Evolutionary conservation across 1,284 basidiomycete genomes (phyloP), one percentile per base, ranked within the genome.

Genomic region (Flammula alnicola): DNA sequence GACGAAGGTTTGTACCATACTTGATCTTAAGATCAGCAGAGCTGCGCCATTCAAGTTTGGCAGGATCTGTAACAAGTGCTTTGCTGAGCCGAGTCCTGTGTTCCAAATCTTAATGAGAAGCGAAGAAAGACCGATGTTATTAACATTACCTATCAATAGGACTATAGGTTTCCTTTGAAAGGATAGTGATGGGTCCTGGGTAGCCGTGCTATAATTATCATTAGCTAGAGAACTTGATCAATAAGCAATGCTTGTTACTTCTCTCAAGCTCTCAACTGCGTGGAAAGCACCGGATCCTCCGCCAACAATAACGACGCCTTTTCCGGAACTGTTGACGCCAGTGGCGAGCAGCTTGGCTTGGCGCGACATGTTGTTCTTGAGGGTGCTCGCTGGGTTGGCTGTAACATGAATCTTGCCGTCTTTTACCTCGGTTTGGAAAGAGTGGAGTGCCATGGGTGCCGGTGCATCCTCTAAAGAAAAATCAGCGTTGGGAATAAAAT

Each of bases 41-140:
- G 22, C 77, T 83, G 44, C 83, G 83, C 82, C 79, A 93, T 63
- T 90, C 81, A 32, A 95, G 72, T 69, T 94, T 92, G 27, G 81
- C 73, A 2, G 87, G 71, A 60, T 95, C 90, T 16, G 88, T 86
- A 31, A 90, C 80, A 33, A 96, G 81, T 4, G 84, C 85, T 70
- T 98, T 97, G 72, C 92, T 95, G 52, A 97, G 77, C 74, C 92
- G 95, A 37, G 94, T 93, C 50, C 91, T 89, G 38, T 12, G 9
- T 43, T 40, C 50, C 11, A 56, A 48, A 17, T 12, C 54, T 46
- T 32, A 26, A 9, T 31, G 22, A 32, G 14, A 36, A 26, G 25
- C 36, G 17, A 23, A 41, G 38, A 26, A 22, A 17, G 14, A 36
- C 20, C 46, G 33, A 27, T 14, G 23, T 8, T 29, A 44, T 29